Percentiles rank a stretch among this genome's conserved stretches.
These are phyloP conservation scores for Suillus plorans DNA, from an alignment of 768 basidiomycete genomes.

Conservation along the genomic window DNA sequence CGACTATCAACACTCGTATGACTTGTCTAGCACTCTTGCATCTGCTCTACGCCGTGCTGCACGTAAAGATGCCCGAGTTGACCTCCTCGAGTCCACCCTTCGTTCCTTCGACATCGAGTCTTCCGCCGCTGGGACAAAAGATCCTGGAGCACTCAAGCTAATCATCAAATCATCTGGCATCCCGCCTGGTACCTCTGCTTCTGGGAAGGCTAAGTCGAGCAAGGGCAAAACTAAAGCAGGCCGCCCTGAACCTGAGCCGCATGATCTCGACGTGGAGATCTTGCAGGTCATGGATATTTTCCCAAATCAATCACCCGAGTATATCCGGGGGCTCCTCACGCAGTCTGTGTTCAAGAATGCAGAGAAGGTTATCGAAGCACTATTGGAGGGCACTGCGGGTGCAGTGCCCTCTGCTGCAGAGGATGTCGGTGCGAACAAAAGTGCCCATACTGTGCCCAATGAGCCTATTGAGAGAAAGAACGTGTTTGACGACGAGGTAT, in stretches of 20 bases:
- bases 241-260: slow-evolving; percentile 15
- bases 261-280: slow-evolving; percentile 55
- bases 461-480: slow-evolving; percentile 56
- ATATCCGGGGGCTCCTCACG: slow-evolving; percentile 58
- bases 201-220: slow-evolving; percentile 24
- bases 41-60: slow-evolving; percentile 42
- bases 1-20: slow-evolving; percentile 73
- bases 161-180: slow-evolving; percentile 63
- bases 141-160: slow-evolving; percentile 61
- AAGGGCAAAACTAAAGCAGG: slow-evolving; percentile 46
- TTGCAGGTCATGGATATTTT: slow-evolving; percentile 77
- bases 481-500: slow-evolving; percentile 68
- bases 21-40: slow-evolving; percentile 51
- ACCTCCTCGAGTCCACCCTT: slow-evolving; percentile 54
- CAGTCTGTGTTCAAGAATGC: slow-evolving; percentile 48
- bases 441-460: neutral
- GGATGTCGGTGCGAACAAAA: neutral
- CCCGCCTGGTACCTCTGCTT: slow-evolving; percentile 35
- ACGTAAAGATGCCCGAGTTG: slow-evolving; percentile 58
- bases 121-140: slow-evolving; percentile 19
- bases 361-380: slow-evolving; percentile 64
- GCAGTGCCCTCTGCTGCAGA: slow-evolving; percentile 28
- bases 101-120: slow-evolving; percentile 35
- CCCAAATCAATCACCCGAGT: slow-evolving; percentile 55
- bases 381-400: slow-evolving; percentile 76